Conservation (phyloP, 2,329 filamentous ascomycete species). For the Fusarium burgessii region DNA sequence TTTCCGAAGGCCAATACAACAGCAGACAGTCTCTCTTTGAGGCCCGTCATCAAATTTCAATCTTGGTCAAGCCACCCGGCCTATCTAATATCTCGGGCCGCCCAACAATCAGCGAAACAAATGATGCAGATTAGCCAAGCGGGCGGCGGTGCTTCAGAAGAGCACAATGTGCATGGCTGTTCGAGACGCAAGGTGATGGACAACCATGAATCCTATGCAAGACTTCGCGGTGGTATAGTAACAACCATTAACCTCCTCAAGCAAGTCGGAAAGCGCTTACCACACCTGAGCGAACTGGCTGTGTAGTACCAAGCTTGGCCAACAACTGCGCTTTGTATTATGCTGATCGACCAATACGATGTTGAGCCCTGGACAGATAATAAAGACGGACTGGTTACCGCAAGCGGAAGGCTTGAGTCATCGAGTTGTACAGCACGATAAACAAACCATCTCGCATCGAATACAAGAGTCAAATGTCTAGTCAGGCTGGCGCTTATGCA, state of each 20-base stretch:
- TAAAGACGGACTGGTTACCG: slow-evolving; percentile 24
- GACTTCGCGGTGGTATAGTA: neutral
- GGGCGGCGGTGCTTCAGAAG: neutral
- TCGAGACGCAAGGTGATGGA: neutral
- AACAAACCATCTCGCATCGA: slow-evolving; percentile 38
- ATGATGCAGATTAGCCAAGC: neutral
- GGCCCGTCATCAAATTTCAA: slow-evolving; percentile 24
- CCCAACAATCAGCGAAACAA: slow-evolving; percentile 1
- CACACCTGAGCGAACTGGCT: slow-evolving; percentile 23
- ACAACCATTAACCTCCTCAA: neutral
- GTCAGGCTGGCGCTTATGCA: slow-evolving; percentile 45
- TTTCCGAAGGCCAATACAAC: slow-evolving; percentile 13
- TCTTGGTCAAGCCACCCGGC: slow-evolving; percentile 4
- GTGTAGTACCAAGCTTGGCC: slow-evolving; percentile 14
- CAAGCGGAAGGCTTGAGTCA: slow-evolving; percentile 28
- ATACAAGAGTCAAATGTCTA: slow-evolving; percentile 18
- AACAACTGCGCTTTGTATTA: slow-evolving; percentile 35
- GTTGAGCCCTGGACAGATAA: slow-evolving; percentile 27
- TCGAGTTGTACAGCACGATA: slow-evolving; percentile 16
- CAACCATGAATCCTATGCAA: neutral
- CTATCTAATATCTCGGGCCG: slow-evolving; percentile 8
- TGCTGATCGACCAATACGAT: slow-evolving; percentile 30
- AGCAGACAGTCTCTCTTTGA: slow-evolving; percentile 19
- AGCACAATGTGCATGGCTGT: neutral
- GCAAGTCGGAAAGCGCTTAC: slow-evolving; percentile 15